Conservation (phyloP, 768 basidiomycete genomes). For the Rhodosporidiobolus odoratus region DNA sequence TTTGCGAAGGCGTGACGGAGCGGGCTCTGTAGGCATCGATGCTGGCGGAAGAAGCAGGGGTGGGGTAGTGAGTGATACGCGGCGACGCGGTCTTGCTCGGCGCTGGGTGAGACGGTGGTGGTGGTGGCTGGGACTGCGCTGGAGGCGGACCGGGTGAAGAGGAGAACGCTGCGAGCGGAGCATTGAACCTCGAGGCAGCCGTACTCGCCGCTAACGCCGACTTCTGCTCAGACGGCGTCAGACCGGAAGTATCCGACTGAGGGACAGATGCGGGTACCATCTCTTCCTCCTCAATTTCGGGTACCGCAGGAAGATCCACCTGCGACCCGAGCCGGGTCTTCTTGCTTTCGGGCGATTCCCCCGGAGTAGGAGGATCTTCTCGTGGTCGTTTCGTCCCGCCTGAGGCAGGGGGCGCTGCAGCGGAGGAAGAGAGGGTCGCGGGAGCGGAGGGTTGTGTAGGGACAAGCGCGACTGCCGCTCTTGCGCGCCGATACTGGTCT, state of each 20-base stretch:
- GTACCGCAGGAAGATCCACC: constrained; percentile 19
- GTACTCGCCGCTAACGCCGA: background rate
- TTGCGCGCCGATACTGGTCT: background rate
- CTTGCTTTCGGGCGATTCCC: background rate
- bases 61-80: background rate
- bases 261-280: constrained; percentile 12
- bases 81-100: background rate
- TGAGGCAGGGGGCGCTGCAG: background rate
- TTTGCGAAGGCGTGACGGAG: constrained; percentile 18
- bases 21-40: background rate
- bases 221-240: background rate
- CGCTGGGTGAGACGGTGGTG: background rate
- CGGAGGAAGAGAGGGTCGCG: background rate
- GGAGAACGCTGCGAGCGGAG: background rate
- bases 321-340: background rate
- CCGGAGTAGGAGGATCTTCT: background rate
- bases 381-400: background rate
- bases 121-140: background rate
- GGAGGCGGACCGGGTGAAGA: background rate
- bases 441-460: background rate
- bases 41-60: background rate
- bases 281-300: constrained; percentile 11
- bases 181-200: background rate
- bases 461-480: background rate
- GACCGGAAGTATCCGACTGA: background rate